phyloP scores from a whole-genome alignment of 306 rosid genomes.

The Fragaria ananassa region DNA sequence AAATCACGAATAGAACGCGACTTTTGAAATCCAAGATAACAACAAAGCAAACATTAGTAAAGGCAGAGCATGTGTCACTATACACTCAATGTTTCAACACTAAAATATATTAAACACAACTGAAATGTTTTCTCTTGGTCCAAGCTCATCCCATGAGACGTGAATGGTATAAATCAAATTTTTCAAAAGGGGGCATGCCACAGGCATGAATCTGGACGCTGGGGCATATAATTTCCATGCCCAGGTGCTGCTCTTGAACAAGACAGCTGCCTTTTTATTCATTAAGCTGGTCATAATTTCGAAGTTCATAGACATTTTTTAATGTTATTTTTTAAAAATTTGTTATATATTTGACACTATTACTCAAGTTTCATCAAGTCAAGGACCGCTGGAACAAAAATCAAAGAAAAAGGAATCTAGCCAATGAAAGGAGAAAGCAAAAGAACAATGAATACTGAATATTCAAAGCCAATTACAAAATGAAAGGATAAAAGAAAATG shows the following conservation, averaged over 20 bases:
- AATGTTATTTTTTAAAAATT: not conserved
- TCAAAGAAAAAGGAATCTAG: not conserved
- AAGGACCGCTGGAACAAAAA: not conserved
- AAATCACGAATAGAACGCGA: slow-evolving; percentile 88
- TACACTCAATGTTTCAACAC: not conserved
- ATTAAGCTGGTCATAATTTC: not conserved
- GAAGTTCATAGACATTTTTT: not conserved
- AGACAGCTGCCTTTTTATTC: not conserved
- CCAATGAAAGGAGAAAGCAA: not conserved
- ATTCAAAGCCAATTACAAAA: no score
- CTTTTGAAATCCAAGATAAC: slow-evolving; percentile 42
- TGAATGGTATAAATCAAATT: not conserved
- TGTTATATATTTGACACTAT: not conserved
- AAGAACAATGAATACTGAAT: not conserved
- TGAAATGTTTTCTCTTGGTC: not conserved
- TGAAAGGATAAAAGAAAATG: no score
- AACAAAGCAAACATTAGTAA: slow-evolving; percentile 18
- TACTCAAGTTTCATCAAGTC: not conserved
- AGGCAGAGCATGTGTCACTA: slow-evolving; percentile 1
- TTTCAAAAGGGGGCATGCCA: not conserved
- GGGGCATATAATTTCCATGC: not conserved
- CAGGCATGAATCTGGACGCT: not conserved
- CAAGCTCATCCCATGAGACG: not conserved
- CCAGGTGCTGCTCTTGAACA: not conserved
- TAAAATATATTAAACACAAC: not conserved